Evolutionary conservation across 176 grass and related monocot species (phyloP).

Genomic region (Elymus sibiricus): DNA sequence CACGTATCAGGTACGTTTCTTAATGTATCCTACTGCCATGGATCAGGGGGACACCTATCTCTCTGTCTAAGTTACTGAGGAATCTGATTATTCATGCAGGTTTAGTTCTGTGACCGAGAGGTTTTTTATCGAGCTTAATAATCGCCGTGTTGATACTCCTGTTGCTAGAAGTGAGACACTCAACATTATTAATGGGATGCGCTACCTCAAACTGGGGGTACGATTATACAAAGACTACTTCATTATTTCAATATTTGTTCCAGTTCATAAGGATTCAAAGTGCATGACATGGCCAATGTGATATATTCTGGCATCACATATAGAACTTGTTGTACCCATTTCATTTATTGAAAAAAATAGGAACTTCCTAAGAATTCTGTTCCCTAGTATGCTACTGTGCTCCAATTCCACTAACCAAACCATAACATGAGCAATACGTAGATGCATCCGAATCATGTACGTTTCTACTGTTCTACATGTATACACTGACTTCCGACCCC

Average conservation of each 20-base stretch:
- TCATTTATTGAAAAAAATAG: not conserved
- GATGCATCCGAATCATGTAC: not conserved
- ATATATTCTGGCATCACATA: not conserved
- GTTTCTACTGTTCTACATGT: not conserved
- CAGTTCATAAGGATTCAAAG: constrained; percentile 23
- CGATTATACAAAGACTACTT: constrained; percentile 21
- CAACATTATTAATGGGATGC: constrained; percentile 98
- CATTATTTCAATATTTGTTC: constrained; percentile 19
- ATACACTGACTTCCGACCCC: not conserved
- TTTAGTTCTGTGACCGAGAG: constrained; percentile 96
- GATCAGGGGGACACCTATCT: not conserved
- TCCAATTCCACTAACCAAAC: constrained; percentile 16
- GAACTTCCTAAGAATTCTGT: not conserved
- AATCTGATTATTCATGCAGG: constrained; percentile 46
- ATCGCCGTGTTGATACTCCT: constrained; percentile 66
- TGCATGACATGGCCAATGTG: not conserved
- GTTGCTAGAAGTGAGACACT: constrained; percentile 85
- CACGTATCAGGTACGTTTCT: constrained; percentile 72
- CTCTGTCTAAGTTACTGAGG: constrained; percentile 23
- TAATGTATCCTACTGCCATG: constrained; percentile 22
- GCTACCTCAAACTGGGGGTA: constrained; percentile 99
- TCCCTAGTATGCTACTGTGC: not conserved
- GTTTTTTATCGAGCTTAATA: constrained; percentile 98
- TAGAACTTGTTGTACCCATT: not conserved
- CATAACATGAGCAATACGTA: not conserved